Evolutionary conservation across 2,329 filamentous ascomycete genomes (phyloP), one percentile per base, ranked within the genome.

Genomic region (Cladobotryum protrusum): DNA sequence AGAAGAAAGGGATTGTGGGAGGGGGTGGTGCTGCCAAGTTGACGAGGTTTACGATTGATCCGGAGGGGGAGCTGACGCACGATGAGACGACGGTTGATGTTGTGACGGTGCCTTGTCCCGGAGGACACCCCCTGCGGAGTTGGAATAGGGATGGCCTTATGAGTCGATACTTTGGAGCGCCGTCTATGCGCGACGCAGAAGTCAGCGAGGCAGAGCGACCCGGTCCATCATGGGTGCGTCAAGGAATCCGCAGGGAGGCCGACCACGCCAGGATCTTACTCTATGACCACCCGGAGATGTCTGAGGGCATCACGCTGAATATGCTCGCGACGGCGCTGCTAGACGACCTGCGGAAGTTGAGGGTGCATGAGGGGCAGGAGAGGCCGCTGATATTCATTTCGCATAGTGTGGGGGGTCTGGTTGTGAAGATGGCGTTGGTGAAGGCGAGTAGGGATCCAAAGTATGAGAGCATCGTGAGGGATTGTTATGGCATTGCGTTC

Each of bases 401-500:
- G 11, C 81, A 85, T 50, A 82, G 80, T 43, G 70, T 83, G 5
- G 81, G 81, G 1, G 81, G 81, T 0, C 59, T 84, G 20, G 77
- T 83, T 1, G 75, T 76, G 6, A 84, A 84, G 66, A 67, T 74
- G 57, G 78, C 77, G 2, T 58, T 84, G 39, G 69, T 76, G 7
- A 75, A 71, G 55, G 76, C 77, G 3, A 69, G 63, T 35, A 59
- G 67, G 15, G 62, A 63, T 20, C 52, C 64, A 0, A 59, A 61
- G 3, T 71, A 73, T 53, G 68, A 67, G 43, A 63, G 67, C 3
- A 71, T 83, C 12, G 64, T 78, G 42, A 72, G 73, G 40, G 76
- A 79, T 55, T 83, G 79, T 49, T 79, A 83, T 53, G 81, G 81
- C 0, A 74, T 81, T 43, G 78, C 77, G 0, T 84, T 84, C 55